phyloP scores from a whole-genome alignment of 768 basidiomycete species.

The Mycena pura region DNA sequence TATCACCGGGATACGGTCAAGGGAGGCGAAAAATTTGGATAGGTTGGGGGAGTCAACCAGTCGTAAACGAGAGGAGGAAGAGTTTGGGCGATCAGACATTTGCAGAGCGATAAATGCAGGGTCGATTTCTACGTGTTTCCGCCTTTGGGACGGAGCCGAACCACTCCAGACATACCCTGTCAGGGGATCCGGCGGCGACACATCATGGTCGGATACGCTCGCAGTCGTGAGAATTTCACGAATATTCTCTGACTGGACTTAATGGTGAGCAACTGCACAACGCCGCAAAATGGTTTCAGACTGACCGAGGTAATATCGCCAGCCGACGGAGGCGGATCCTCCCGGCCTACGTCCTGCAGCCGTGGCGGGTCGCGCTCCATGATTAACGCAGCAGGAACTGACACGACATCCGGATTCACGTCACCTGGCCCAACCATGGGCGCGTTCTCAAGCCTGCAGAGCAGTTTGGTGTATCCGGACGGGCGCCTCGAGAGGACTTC shows the following conservation, averaged over 20 bases:
- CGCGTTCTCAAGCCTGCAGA: conserved; percentile 88
- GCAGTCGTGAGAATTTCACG: conserved; percentile 30
- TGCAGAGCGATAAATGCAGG: conserved; percentile 88
- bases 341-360: conserved; percentile 33
- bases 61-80: conserved; percentile 46
- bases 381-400: conserved; percentile 74
- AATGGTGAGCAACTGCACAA: background rate
- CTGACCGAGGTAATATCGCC: conserved; percentile 9
- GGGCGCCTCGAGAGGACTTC: conserved; percentile 85
- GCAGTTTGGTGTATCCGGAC: conserved; percentile 85
- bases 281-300: background rate
- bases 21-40: conserved; percentile 62
- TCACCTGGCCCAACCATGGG: conserved; percentile 87
- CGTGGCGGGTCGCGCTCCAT: conserved; percentile 63
- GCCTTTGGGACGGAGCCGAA: conserved; percentile 85
- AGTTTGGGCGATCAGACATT: conserved; percentile 66
- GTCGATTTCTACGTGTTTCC: conserved; percentile 85
- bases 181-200: conserved; percentile 68
- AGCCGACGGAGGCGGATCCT: background rate
- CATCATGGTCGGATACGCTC: conserved; percentile 30
- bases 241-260: conserved; percentile 29
- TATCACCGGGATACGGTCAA: conserved; percentile 91
- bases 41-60: conserved; percentile 59
- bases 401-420: conserved; percentile 78
- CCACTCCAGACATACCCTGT: conserved; percentile 91